These are phyloP conservation scores for Verticillium nubilum DNA, from an alignment of 2,329 filamentous ascomycete genomes.

Conservation along the genomic window DNA sequence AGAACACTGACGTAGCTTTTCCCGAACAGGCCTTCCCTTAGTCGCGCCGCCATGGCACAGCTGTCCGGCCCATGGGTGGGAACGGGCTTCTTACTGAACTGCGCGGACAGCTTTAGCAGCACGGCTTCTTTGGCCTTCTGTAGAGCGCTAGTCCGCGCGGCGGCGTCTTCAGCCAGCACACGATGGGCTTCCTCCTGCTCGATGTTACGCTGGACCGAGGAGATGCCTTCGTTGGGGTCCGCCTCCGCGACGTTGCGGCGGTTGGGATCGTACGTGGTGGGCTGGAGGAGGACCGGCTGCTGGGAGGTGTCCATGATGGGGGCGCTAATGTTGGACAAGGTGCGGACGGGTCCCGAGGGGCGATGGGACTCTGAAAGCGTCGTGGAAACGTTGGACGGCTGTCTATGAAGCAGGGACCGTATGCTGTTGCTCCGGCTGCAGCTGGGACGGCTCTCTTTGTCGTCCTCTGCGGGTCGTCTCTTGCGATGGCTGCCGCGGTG, in stretches of 20 bases:
- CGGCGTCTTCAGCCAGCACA: slow-evolving; percentile 51
- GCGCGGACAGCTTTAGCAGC: slow-evolving; percentile 50
- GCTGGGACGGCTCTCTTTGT: slow-evolving; percentile 7
- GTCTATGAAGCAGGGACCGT: slow-evolving; percentile 6
- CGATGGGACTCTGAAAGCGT: background rate
- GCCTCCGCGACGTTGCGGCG: background rate
- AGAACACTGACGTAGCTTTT: slow-evolving; percentile 27
- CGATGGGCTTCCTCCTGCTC: slow-evolving; percentile 51
- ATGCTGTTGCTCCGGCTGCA: slow-evolving; percentile 17
- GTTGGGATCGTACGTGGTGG: slow-evolving; percentile 49
- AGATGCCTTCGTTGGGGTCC: slow-evolving; percentile 38
- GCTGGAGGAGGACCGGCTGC: slow-evolving; percentile 47
- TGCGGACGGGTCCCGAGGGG: slow-evolving; percentile 4
- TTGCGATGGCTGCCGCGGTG: slow-evolving; percentile 10
- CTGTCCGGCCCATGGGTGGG: slow-evolving; percentile 7
- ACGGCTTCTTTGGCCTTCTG: slow-evolving; percentile 56
- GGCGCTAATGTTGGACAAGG: slow-evolving; percentile 37
- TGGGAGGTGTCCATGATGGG: slow-evolving; percentile 44
- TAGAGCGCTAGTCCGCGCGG: slow-evolving; percentile 48
- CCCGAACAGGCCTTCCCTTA: slow-evolving; percentile 38
- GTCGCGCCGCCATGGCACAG: slow-evolving; percentile 28
- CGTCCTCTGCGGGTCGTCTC: background rate
- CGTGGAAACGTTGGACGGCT: slow-evolving; percentile 2
- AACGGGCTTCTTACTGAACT: slow-evolving; percentile 29
- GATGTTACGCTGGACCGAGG: slow-evolving; percentile 52